These are phyloP conservation scores for Solanum paucissectum DNA, from an alignment of 257 asterid species.

Conservation along the genomic window DNA sequence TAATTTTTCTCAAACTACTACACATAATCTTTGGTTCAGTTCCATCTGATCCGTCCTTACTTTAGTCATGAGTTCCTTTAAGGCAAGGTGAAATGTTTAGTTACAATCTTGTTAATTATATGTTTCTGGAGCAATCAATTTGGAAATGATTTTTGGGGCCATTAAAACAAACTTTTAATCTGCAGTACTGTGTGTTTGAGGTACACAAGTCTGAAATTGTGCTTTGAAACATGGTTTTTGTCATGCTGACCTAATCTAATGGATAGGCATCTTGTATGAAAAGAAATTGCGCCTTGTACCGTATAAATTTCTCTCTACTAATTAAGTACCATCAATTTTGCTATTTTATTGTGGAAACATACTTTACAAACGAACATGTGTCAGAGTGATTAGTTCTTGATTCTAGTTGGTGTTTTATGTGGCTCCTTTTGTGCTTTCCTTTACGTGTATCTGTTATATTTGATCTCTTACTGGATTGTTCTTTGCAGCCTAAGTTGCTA, in stretches of 20 bases:
- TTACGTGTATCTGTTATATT: background rate
- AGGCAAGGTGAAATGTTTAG: background rate
- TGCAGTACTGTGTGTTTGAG: background rate
- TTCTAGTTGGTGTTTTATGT: background rate
- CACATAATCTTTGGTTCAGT: background rate
- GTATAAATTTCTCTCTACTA: background rate
- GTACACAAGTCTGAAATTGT: background rate
- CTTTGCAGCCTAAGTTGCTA: slow-evolving; percentile 6
- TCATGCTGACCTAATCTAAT: background rate
- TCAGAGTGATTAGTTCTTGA: background rate
- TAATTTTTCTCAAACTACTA: background rate
- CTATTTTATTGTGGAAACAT: background rate
- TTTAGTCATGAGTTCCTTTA: background rate
- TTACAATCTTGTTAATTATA: background rate
- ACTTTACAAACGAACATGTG: background rate
- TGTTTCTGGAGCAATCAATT: background rate
- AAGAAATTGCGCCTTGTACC: background rate
- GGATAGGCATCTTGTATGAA: background rate
- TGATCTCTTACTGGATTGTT: background rate
- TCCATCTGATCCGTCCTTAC: background rate
- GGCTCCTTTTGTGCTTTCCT: background rate
- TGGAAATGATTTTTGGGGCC: background rate
- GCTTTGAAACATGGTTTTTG: background rate
- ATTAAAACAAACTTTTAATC: background rate
- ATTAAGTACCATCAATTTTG: background rate